Conservation (phyloP, 768 basidiomycete genomes). For the Exidia glandulosa region DNA sequence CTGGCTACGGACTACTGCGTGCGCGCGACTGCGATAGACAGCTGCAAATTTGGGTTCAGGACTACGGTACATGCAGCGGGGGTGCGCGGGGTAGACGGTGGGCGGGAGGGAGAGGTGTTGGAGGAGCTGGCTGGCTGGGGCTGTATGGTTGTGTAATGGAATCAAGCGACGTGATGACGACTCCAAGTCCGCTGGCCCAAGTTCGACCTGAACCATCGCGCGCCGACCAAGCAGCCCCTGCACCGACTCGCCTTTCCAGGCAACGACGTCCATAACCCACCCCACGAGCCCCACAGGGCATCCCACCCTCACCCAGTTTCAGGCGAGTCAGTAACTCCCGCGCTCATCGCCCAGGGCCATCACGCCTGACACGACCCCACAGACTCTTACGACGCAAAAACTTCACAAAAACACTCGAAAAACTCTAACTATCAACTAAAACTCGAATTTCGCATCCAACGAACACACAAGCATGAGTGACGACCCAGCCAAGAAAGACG, state of each 20-base stretch:
- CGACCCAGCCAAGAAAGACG: background rate
- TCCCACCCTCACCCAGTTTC: conserved; percentile 10
- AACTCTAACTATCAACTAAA: background rate
- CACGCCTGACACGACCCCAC: background rate
- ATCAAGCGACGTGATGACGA: background rate
- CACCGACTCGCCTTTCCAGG: conserved; percentile 21
- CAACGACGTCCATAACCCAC: conserved; percentile 41
- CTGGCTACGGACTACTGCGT: conserved; percentile 78
- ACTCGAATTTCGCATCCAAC: background rate
- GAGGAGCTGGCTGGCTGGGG: background rate
- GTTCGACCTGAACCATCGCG: background rate
- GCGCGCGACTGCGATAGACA: conserved; percentile 44
- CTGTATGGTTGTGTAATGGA: background rate
- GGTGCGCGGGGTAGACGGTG: conserved; percentile 9
- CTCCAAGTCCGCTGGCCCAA: background rate
- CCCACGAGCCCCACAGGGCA: conserved; percentile 90
- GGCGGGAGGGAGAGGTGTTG: background rate
- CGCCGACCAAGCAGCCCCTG: background rate
- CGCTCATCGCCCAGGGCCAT: background rate
- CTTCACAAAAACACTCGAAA: background rate
- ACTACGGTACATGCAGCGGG: conserved; percentile 13
- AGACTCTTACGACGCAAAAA: background rate
- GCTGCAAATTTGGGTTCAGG: conserved; percentile 35
- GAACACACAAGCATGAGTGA: background rate
- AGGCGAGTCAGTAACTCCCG: background rate